Evolutionary conservation across 345 rosid species (phyloP).

Genomic region (Mercurialis annua): DNA sequence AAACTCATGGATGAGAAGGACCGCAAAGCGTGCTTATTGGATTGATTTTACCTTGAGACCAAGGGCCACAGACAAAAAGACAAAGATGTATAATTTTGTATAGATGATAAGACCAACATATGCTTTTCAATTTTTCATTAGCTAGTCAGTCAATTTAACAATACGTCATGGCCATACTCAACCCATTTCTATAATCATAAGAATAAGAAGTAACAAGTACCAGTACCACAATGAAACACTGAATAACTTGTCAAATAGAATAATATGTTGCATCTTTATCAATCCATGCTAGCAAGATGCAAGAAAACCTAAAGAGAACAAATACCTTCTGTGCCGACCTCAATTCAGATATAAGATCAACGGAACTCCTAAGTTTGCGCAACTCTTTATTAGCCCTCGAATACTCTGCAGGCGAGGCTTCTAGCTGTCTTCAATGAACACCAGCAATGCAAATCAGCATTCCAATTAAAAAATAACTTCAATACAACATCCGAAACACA

Average conservation of each 20-base stretch:
- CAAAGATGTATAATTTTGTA: neutral
- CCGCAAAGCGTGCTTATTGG: neutral
- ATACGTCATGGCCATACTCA: neutral
- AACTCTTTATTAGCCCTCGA: slow-evolving; percentile 86
- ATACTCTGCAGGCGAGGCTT: slow-evolving; percentile 69
- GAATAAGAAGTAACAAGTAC: neutral
- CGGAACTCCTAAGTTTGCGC: slow-evolving; percentile 64
- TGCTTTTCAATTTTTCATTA: neutral
- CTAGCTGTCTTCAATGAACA: slow-evolving; percentile 83
- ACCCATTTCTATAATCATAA: neutral
- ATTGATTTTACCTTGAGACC: neutral
- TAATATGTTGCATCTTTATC: neutral
- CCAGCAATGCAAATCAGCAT: slow-evolving; percentile 9
- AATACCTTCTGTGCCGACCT: slow-evolving; percentile 74
- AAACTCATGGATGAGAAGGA: neutral
- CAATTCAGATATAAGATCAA: slow-evolving; percentile 65
- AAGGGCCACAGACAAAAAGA: neutral
- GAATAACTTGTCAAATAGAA: neutral
- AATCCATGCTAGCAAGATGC: neutral
- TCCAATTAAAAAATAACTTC: neutral
- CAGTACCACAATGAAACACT: neutral
- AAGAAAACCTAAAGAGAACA: neutral
- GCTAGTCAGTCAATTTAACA: neutral
- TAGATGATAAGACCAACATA: neutral
- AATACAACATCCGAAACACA: neutral